These are phyloP conservation scores for Zasmidium angulare DNA, from an alignment of 2,329 filamentous ascomycete genomes.

Conservation along the genomic window DNA sequence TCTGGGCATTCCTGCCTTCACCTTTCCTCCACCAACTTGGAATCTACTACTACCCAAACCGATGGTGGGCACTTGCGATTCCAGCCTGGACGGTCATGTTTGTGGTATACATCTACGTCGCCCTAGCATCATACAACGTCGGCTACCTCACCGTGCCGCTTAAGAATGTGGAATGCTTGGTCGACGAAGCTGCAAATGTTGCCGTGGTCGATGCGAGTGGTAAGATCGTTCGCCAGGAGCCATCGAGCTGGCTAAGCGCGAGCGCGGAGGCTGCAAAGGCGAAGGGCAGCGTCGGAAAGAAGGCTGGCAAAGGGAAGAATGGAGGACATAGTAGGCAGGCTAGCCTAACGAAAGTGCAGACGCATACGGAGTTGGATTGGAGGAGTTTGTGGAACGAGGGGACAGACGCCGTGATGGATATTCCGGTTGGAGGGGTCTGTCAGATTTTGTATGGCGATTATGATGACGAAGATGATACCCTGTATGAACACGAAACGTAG, in stretches of 20 bases:
- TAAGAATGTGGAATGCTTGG: conserved; percentile 79
- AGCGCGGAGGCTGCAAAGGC: conserved; percentile 10
- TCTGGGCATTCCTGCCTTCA: conserved; percentile 89
- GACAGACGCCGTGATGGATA: conserved; percentile 96
- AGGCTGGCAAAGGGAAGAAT: conserved; percentile 37
- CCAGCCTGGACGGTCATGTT: conserved; percentile 87
- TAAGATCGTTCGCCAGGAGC: conserved; percentile 45
- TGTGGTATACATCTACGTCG: conserved; percentile 90
- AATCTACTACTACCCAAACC: conserved; percentile 94
- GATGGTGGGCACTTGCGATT: conserved; percentile 95
- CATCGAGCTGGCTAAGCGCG: conserved; percentile 26
- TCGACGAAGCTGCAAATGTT: conserved; percentile 85
- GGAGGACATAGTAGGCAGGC: conserved; percentile 39
- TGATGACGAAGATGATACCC: conserved; percentile 20
- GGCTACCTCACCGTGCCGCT: conserved; percentile 82
- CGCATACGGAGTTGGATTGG: conserved; percentile 62
- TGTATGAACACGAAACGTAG: conserved; percentile 6
- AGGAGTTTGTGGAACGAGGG: conserved; percentile 82
- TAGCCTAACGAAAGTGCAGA: conserved; percentile 31
- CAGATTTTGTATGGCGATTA: conserved; percentile 80
- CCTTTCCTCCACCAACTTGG: conserved; percentile 90
- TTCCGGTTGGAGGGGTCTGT: conserved; percentile 90
- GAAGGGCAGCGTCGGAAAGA: conserved; percentile 33
- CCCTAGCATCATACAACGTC: conserved; percentile 85
- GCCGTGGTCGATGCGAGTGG: conserved; percentile 77